Evolutionary conservation across 2,329 filamentous ascomycete species (phyloP), one percentile per base, ranked within the genome.

Genomic region (Penicillium sp.): DNA sequence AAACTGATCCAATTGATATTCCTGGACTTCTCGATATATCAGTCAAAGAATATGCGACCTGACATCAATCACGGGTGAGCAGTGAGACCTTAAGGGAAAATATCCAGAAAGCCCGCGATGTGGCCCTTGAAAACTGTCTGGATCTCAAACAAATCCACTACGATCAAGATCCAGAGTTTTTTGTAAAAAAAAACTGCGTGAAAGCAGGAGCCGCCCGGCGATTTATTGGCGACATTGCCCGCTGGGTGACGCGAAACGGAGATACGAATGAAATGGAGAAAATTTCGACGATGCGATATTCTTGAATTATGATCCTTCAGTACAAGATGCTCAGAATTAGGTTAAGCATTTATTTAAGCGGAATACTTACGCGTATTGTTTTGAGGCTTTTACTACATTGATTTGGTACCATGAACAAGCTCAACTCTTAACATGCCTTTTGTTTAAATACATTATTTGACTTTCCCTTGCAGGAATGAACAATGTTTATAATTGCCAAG

Each of bases 41-140:
- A 6, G 31, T 61, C 1, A 44, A 58, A 13, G 52, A 62, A 52
- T 60, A 60, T 54, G 51, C 36, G 14, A n/a, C 19, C n/a, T 58
- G 29, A 55, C 48, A 60, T 16, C 40, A 51, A 34, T 58, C 51
- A 37, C 45, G 52, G 36, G 54, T 54, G 39, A 51, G 48, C 23
- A 55, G 47, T 19, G 39, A 60, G 43, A 26, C 40, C 33, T 55
- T 60, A 14, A 59, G 47, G 44, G 60, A 55, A 2, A 56, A 56
- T 44, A 51, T 57, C 26, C 31, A 18, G 4, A 53, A 53, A 48
- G 51, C 48, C 18, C 42, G 49, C 23, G 47, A 61, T 28, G n/a
- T 57, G 7, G n/a, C 33, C n/a, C 33, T 34, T n/a, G n/a, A 34
- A 18, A 18, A 34, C 8, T 34, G 33, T 16, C 54, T 59, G 7